These are phyloP conservation scores for Aspergillus fructus DNA, from an alignment of 2,329 filamentous ascomycete species.

Conservation along the genomic window DNA sequence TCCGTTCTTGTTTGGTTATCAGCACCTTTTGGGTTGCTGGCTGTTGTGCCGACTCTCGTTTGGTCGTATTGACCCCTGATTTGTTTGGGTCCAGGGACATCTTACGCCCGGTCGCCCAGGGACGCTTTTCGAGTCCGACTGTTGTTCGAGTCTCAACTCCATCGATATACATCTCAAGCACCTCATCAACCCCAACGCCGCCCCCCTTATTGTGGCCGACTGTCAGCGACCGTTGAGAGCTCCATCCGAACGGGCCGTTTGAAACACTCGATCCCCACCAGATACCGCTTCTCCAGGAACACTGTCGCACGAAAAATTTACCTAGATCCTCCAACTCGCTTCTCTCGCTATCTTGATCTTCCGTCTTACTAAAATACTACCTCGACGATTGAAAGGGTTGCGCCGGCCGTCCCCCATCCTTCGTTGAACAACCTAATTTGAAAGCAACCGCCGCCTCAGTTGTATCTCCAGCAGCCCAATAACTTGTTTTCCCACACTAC, in stretches of 20 bases:
- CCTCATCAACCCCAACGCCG: background rate
- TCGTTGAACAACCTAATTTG: slow-evolving; percentile 18
- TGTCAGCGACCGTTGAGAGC: slow-evolving; percentile 15
- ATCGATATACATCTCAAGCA: background rate
- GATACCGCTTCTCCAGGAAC: slow-evolving; percentile 14
- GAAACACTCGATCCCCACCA: slow-evolving; percentile 22
- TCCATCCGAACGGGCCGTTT: slow-evolving; percentile 20
- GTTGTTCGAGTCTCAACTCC: background rate
- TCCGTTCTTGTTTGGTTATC: slow-evolving; percentile 10
- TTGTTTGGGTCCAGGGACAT: background rate
- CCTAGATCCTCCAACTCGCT: slow-evolving; percentile 4
- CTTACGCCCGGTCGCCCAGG: background rate
- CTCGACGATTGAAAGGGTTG: slow-evolving; percentile 28
- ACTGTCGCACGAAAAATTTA: slow-evolving; percentile 6
- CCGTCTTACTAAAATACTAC: background rate
- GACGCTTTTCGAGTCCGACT: background rate
- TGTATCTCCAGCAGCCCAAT: slow-evolving; percentile 11
- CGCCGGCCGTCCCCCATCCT: slow-evolving; percentile 40
- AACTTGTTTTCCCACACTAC: slow-evolving; percentile 8
- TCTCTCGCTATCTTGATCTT: slow-evolving; percentile 6
- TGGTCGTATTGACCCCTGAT: slow-evolving; percentile 6
- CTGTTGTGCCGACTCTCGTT: slow-evolving; percentile 5
- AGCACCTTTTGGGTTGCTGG: slow-evolving; percentile 4
- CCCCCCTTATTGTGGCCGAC: slow-evolving; percentile 1
- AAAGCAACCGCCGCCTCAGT: slow-evolving; percentile 19